phyloP scores from a whole-genome alignment of 371 early-diverging fungal species.

The Dichotomocladium elegans region DNA sequence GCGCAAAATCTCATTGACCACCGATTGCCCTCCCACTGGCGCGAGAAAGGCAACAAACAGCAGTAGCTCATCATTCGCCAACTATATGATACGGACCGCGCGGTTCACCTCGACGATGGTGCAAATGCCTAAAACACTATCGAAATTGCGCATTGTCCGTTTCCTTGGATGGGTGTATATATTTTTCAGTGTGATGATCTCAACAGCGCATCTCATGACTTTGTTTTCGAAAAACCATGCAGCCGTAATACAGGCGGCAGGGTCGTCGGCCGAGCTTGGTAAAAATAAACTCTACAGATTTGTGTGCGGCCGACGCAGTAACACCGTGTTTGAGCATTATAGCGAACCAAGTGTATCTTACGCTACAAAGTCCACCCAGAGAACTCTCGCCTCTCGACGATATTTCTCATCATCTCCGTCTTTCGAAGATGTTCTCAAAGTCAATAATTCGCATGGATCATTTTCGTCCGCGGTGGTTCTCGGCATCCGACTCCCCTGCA shows the following conservation, averaged over 20 bases:
- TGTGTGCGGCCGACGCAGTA: no score
- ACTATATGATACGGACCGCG: no score
- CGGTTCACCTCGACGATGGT: no score
- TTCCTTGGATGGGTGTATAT: constrained; percentile 22
- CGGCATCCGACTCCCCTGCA: constrained; percentile 12
- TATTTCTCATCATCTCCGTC: constrained; percentile 13
- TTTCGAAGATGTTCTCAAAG: constrained; percentile 36
- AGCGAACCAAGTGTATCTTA: no score
- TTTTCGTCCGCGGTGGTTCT: constrained; percentile 34
- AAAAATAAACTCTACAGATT: no score
- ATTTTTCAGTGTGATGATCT: constrained; percentile 18
- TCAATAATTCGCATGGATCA: constrained; percentile 18
- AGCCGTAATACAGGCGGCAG: not conserved
- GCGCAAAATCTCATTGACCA: constrained; percentile 29
- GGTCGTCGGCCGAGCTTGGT: constrained; percentile 3
- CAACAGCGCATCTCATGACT: constrained; percentile 26
- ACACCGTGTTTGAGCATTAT: no score
- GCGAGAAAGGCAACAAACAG: not conserved
- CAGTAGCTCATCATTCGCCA: no score
- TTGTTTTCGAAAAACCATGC: no score
- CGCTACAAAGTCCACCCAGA: no score
- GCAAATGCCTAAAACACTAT: no score
- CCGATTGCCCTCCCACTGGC: constrained; percentile 24
- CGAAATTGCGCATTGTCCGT: constrained; percentile 15
- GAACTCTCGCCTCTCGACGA: constrained; percentile 15